Base-by-base conservation (phyloP, 805 yeast genomes). In the Pichia scutulata region DNA sequence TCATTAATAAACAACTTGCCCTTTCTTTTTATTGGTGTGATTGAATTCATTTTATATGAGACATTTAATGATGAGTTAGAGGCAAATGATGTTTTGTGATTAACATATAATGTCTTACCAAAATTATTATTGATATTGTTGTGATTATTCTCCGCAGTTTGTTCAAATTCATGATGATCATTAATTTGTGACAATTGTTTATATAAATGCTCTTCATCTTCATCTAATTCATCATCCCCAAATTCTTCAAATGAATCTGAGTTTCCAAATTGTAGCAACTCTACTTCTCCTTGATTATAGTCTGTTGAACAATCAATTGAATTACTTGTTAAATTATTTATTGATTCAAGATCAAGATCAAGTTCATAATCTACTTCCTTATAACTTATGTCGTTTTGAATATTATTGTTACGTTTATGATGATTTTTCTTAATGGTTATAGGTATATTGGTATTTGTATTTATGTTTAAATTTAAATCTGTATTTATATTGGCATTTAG, bases 211-310 rank as follows among this genome's bases (percentile, higher is more conserved):
- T 44, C 49, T 4, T 48, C 51, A 19, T 52, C 54, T 2, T 47
- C 57, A 26, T 53, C 60, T n/a, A 47, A 55, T 16, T 51, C 60
- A 13, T 55, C 58, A 18, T 49, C 52, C 7, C 49, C 55, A 28
- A 18, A 46, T 21, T 52, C 63, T 9, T 55, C 57, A 22, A 51
- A 53, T 14, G 62, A 56, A 51, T 59, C 62, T 8, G 62, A 60
- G 43, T 60, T 64, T 2, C 64, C 68, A 36, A 64, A 43, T 43
- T 65, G 68, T n/a, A 64, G 56, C 46, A 55, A 59, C 30, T 60
- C 65, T 13, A 58, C 57, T 16, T 60, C 61, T 22, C 63, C 63
- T 9, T 44, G 57, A 25, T 56, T 50, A 19, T 56, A 53, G 24
- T 54, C 60, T 5, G 62, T 54, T 7, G 55, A 52, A 30, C 45